Conservation (phyloP, 2,329 filamentous ascomycete genomes). For the Trichoderma endophyticum region DNA sequence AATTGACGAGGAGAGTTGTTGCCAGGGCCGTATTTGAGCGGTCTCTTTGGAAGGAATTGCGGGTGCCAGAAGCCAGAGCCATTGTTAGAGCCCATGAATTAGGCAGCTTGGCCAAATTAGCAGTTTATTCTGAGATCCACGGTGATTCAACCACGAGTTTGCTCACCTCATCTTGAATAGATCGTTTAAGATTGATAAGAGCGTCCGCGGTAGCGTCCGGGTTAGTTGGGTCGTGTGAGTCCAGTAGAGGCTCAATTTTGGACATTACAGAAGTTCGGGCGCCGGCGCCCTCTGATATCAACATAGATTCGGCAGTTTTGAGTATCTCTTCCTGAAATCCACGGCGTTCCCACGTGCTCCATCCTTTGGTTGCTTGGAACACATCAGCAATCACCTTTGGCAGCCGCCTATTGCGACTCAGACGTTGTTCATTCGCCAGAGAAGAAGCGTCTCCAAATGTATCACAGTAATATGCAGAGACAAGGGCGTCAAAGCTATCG, state of each 20-base stretch:
- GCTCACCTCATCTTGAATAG: conserved; percentile 27
- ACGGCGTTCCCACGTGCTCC: conserved; percentile 27
- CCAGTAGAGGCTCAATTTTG: conserved; percentile 22
- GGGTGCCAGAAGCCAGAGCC: conserved; percentile 23
- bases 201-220: conserved; percentile 13
- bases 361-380: conserved; percentile 21
- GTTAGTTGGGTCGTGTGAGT: conserved; percentile 20
- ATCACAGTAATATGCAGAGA: conserved; percentile 28
- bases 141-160: background rate
- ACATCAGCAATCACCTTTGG: conserved; percentile 26
- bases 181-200: conserved; percentile 23
- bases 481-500: conserved; percentile 27
- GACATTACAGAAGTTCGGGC: conserved; percentile 15
- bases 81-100: conserved; percentile 29
- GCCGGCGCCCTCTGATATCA: conserved; percentile 21
- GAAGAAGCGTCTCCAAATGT: conserved; percentile 22
- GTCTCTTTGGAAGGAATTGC: conserved; percentile 22
- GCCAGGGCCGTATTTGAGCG: conserved; percentile 28
- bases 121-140: background rate
- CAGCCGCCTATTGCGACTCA: conserved; percentile 27
- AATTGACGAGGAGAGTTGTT: conserved; percentile 26
- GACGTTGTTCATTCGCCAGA: conserved; percentile 27
- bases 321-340: conserved; percentile 30
- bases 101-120: conserved; percentile 22
- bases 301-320: conserved; percentile 24